These are phyloP conservation scores for Solanum tarijense DNA, from an alignment of 257 asterid genomes.

Conservation along the genomic window DNA sequence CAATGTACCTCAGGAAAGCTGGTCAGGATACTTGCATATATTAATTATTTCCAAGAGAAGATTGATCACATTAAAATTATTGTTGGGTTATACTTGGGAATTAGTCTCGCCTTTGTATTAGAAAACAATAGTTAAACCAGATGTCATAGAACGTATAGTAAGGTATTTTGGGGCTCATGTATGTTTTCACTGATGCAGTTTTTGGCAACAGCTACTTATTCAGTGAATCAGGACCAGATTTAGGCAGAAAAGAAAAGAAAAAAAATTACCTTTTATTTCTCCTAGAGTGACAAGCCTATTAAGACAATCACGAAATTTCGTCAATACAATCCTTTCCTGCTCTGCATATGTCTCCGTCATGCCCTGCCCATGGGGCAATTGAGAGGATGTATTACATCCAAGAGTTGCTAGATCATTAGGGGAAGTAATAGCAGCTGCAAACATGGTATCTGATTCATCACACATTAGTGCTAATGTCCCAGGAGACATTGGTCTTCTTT, in stretches of 20 bases:
- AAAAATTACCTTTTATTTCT: constrained; percentile 66
- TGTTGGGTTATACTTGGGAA: background rate
- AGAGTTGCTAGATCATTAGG: constrained; percentile 35
- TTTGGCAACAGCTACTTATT: background rate
- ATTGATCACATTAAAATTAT: background rate
- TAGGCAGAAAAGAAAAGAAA: background rate
- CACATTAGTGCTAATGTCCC: constrained; percentile 96
- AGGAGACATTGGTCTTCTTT: constrained; percentile 83
- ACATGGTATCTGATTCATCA: constrained; percentile 77
- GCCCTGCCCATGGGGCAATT: constrained; percentile 44
- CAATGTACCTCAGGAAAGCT: background rate
- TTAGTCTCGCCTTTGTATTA: background rate
- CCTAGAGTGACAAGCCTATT: constrained; percentile 85
- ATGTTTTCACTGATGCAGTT: background rate
- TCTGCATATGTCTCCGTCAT: constrained; percentile 50
- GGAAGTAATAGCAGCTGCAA: constrained; percentile 35
- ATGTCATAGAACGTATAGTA: background rate
- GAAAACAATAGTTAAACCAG: background rate
- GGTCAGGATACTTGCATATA: background rate
- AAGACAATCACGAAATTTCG: constrained; percentile 88
- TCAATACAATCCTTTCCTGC: constrained; percentile 85
- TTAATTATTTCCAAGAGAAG: background rate
- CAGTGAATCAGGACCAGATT: background rate
- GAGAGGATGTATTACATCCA: constrained; percentile 28
- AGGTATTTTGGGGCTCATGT: background rate